Evolutionary conservation across 2,329 filamentous ascomycete genomes (phyloP).

Genomic region (Peltaster fructicola): DNA sequence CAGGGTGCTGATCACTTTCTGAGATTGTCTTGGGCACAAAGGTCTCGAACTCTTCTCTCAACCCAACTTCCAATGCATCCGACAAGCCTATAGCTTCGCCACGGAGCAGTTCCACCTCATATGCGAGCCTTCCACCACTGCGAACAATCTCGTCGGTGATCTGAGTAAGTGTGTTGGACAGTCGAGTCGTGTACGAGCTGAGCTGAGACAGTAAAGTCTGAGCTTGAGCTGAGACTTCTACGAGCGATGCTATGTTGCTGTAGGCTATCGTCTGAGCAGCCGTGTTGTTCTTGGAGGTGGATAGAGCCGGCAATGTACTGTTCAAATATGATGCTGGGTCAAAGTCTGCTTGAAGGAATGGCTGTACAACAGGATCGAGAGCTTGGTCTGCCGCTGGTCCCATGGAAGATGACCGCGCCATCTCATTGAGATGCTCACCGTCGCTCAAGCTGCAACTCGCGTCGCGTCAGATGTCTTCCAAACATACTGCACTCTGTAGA

Average conservation of each 20-base stretch:
- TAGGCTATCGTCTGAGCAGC: constrained; percentile 25
- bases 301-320: constrained; percentile 51
- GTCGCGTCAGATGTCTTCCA: no score
- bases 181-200: constrained; percentile 68
- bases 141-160: constrained; percentile 89
- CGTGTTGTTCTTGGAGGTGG: constrained; percentile 25
- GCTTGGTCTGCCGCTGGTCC: no score
- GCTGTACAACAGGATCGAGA: constrained; percentile 55
- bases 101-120: constrained; percentile 85
- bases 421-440: no score
- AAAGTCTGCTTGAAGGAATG: constrained; percentile 61
- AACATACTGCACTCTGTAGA: no score
- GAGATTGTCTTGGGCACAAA: constrained; percentile 36
- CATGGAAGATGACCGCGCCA: no score
- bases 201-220: constrained; percentile 75
- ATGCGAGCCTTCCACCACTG: constrained; percentile 72
- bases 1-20: constrained; percentile 2
- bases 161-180: constrained; percentile 67
- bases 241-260: constrained; percentile 39
- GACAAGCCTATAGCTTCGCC: constrained; percentile 70
- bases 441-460: no score
- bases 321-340: constrained; percentile 79
- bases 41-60: constrained; percentile 53
- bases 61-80: constrained; percentile 55
- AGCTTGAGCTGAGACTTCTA: constrained; percentile 64